Conservation (phyloP, 495 filamentous ascomycete species). For the Neurospora africana region DNA sequence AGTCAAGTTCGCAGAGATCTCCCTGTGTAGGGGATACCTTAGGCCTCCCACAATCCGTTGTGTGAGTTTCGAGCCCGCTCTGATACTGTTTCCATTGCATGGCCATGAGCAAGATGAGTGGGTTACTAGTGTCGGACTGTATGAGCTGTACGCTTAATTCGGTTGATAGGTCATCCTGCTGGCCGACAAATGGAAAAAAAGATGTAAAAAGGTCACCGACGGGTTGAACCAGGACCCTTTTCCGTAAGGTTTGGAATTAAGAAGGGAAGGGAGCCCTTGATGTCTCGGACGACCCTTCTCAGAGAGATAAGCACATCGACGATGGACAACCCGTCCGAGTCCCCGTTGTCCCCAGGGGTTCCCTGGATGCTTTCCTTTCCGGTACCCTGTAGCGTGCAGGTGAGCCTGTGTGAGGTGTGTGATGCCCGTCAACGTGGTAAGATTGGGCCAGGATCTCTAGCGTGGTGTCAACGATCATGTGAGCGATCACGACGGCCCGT, state of each 20-base stretch:
- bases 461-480: neutral
- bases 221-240: neutral
- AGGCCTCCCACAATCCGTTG: neutral
- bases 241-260: neutral
- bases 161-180: neutral
- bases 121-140: neutral
- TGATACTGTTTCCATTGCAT: neutral
- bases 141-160: neutral
- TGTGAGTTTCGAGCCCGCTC: neutral
- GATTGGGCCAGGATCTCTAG: neutral
- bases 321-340: neutral
- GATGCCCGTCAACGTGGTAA: neutral
- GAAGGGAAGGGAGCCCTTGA: neutral
- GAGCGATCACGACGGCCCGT: neutral
- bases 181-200: neutral
- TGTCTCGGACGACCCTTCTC: neutral
- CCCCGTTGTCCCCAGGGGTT: neutral
- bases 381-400: neutral
- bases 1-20: neutral
- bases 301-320: neutral
- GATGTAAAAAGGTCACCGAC: neutral
- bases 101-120: neutral
- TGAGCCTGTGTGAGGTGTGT: neutral
- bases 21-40: neutral
- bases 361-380: neutral